These are phyloP conservation scores for Ceratobasidium sp. DNA, from an alignment of 1,284 basidiomycete species.

Conservation along the genomic window DNA sequence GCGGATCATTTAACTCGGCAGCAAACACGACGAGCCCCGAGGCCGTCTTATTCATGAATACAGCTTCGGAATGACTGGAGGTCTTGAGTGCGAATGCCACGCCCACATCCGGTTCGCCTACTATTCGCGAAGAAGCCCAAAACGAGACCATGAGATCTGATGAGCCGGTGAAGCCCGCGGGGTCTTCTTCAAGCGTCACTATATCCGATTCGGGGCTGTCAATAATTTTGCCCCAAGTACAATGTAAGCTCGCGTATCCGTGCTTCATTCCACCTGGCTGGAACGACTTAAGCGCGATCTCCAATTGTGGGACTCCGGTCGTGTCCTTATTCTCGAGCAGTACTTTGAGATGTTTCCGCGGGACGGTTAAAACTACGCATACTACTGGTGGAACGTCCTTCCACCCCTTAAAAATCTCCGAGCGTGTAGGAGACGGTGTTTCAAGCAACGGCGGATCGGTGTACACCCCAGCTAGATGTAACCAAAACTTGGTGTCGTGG, in stretches of 20 bases:
- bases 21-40: constrained; percentile 54
- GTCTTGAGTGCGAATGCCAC: not conserved
- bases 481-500: not conserved
- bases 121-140: not conserved
- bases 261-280: not conserved
- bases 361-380: not conserved
- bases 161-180: not conserved
- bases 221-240: not conserved
- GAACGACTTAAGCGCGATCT: not conserved
- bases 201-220: not conserved
- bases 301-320: not conserved
- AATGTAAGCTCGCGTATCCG: not conserved
- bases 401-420: not conserved
- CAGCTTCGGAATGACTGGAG: not conserved
- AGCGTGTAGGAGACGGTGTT: not conserved
- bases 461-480: not conserved
- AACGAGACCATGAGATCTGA: constrained; percentile 12
- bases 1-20: constrained; percentile 55
- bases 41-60: constrained; percentile 52
- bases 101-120: not conserved
- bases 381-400: not conserved
- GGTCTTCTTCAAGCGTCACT: not conserved
- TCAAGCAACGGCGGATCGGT: not conserved
- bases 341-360: not conserved
- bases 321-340: not conserved